Percentiles rank a stretch among this genome's conserved stretches.
Conservation (phyloP, 108 stramenopile species). For the Nitzschia putrida region DNA sequence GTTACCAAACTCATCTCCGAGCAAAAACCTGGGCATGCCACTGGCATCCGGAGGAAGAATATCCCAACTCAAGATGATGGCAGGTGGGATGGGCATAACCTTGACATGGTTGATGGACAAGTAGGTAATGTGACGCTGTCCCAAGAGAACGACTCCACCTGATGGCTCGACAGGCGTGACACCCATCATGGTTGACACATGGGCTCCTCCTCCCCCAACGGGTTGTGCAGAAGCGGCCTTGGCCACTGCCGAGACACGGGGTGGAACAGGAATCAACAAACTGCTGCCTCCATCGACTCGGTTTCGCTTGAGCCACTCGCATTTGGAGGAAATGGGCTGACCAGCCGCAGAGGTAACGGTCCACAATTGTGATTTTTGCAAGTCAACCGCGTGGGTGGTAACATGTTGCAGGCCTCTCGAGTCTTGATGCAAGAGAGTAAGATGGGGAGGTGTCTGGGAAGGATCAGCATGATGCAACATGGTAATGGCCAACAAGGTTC, state of each 20-base stretch:
- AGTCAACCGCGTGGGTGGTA: constrained; percentile 58
- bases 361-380: constrained; percentile 47
- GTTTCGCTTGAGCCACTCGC: constrained; percentile 48
- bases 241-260: constrained; percentile 26
- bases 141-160: constrained; percentile 78
- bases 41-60: constrained; percentile 49
- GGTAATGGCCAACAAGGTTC: constrained; percentile 54
- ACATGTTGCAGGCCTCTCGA: constrained; percentile 71
- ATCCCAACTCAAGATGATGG: constrained; percentile 47
- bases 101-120: constrained; percentile 48
- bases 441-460: constrained; percentile 50
- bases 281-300: constrained; percentile 74
- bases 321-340: neutral
- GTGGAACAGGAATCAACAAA: constrained; percentile 69
- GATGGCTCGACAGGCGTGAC: constrained; percentile 2
- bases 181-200: constrained; percentile 1
- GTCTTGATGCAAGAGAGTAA: constrained; percentile 80
- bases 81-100: constrained; percentile 63
- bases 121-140: constrained; percentile 79
- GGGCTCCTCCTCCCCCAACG: neutral
- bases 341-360: constrained; percentile 26
- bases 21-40: constrained; percentile 67
- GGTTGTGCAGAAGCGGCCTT: constrained; percentile 22
- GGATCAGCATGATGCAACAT: constrained; percentile 58
- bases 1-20: constrained; percentile 87